Base-by-base conservation (phyloP, 2,329 filamentous ascomycete genomes). In the Fusarium subtropicale region DNA sequence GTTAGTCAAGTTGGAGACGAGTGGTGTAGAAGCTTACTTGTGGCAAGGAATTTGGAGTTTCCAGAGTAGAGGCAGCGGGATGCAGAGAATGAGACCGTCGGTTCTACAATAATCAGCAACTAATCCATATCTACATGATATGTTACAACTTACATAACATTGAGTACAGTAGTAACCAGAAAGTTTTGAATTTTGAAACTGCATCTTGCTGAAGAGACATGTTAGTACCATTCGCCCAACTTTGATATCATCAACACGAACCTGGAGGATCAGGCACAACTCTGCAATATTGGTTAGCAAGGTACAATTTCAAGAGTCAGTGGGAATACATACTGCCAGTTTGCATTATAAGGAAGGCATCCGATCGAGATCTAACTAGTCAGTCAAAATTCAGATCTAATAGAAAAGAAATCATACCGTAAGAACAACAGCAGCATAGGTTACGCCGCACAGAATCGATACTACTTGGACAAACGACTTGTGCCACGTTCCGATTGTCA, bases 401-500 rank as follows among this genome's bases (percentile, higher is more conserved):
- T 3, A n/a, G 4, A 10, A 28, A 22, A 11, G 15, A 44, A 16
- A 10, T 5, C 50, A 15, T 69, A 73, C 70, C 4, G 72, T 73
- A 2, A 72, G 44, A 26, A 75, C 55, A 3, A 75, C 71, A 5
- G 53, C 73, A 1, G 60, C 7, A 2, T 75, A 75, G 1, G 64
- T 63, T 1, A 68, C 5, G 1, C 30, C 62, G 2, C 68, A 65
- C 3, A 44, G 42, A 1, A 60, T 22, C 0, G 47, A 69, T 6
- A 63, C 63, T 4, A 31, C 38, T 47, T 71, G 69, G 5, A 74
- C 62, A 34, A 73, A 69, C 7, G 66, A 20, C 2, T 66, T 66
- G 34, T 75, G 66, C 69, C 71, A 76, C 0, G 71, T 56, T 3
- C 74, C 75, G 1, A 74, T 75, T 0, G 76, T 76, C 62, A 77